These are phyloP conservation scores for Lathyrus aphaca DNA, from an alignment of 306 rosid species.

Conservation along the genomic window DNA sequence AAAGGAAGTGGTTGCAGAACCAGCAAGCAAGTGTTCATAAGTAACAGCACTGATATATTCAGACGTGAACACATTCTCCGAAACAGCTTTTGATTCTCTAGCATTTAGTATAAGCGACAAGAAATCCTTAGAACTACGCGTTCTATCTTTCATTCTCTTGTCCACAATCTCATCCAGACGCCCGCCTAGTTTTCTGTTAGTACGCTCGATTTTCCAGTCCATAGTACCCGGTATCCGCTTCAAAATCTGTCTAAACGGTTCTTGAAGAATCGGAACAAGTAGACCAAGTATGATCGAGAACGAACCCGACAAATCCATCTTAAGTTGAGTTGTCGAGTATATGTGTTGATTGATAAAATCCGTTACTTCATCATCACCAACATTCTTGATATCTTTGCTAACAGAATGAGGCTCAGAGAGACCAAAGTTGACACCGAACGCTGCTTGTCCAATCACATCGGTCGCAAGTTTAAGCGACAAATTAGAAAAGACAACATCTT, in stretches of 20 bases:
- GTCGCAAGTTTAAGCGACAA: conserved; percentile 77
- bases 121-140: conserved; percentile 68
- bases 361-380: conserved; percentile 54
- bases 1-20: conserved; percentile 87
- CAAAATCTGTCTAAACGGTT: conserved; percentile 78
- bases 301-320: conserved; percentile 92
- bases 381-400: conserved; percentile 36
- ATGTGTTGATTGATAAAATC: conserved; percentile 82
- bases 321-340: conserved; percentile 83
- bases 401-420: conserved; percentile 60
- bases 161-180: conserved; percentile 75
- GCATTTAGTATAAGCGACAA: conserved; percentile 76
- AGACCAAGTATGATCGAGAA: conserved; percentile 87
- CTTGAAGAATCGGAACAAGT: conserved; percentile 77
- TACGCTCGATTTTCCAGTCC: conserved; percentile 84
- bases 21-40: conserved; percentile 91
- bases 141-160: conserved; percentile 59
- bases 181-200: conserved; percentile 54
- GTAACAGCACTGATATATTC: conserved; percentile 84
- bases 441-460: conserved; percentile 83
- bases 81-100: conserved; percentile 58
- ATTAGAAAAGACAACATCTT: conserved; percentile 69
- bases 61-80: conserved; percentile 60
- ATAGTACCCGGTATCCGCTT: conserved; percentile 89
- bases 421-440: conserved; percentile 89